Evolutionary conservation across 1,139 yeast species (phyloP), one percentile per base, ranked within the genome.

Genomic region (Pichia norvegensis): DNA sequence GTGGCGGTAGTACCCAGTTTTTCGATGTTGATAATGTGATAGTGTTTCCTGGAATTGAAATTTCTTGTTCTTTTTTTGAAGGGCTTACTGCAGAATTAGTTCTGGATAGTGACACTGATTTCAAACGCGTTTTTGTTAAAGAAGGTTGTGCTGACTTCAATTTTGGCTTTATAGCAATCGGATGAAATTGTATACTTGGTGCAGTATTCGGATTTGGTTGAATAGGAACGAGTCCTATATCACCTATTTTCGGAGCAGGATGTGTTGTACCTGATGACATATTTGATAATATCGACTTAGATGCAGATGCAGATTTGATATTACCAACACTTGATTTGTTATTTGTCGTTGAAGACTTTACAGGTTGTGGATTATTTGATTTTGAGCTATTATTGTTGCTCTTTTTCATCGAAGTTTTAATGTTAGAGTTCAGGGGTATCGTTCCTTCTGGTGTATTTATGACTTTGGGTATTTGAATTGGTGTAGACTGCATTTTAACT

Each of bases 1-100:
- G 63, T 2, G 84, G 84, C 2, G 84, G 85, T 38, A 79, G 62
- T 2, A 79, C 79, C 85, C 85, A 79, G 52, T 73, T 70, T 51
- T 74, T 75, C 35, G 78, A 72, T 3, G 82, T 54, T n/a, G 63
- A 56, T 38, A 61, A 47, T 4, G 56, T 56, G 14, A 57, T 59
- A 1, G 50, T 36, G 31, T 29, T 42, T 17, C 20, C 20, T 16
- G n/a, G 6, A 4, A 8, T 9, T 17, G 23, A 4, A 35, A 10
- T n/a, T 13, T 35, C 14, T 20, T 7, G 23, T 16, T 35, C 37
- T 13, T 35, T 35, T 13, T 35, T 19, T 23, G n/a, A 19, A 19
- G n/a, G n/a, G 3, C 23, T 14, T 19, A 8, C 42, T 4, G 55
- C 43, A 17, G 46, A 22, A 13, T 44, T 36, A 21, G 39, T 36